Percentiles rank a stretch among this genome's conserved stretches.
Evolutionary conservation across 2,329 filamentous ascomycete genomes (phyloP).

Genomic region (Mycosphaerella arachidis): DNA sequence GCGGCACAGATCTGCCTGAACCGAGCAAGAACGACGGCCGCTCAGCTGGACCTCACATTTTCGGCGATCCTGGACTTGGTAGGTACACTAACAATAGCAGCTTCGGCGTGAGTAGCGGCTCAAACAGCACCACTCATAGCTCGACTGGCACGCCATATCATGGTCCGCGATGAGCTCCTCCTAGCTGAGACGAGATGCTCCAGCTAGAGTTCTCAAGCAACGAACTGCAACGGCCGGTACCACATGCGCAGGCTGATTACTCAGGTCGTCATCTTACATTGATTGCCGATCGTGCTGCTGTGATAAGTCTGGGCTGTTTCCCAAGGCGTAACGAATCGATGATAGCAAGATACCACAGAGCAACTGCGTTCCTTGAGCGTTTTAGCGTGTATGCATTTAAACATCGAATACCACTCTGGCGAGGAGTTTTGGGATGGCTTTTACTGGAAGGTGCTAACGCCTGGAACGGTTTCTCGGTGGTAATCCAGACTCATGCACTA

Average conservation of each 20-base stretch:
- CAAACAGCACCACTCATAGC: constrained; percentile 10
- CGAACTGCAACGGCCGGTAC: neutral
- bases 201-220: neutral
- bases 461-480: neutral
- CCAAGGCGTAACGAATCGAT: neutral
- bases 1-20: constrained; percentile 8
- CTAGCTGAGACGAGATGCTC: neutral
- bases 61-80: constrained; percentile 30
- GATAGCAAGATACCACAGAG: neutral
- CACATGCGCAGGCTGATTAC: neutral
- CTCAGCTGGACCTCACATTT: constrained; percentile 22
- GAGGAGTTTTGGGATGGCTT: neutral
- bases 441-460: neutral
- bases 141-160: constrained; percentile 11
- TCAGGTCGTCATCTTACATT: neutral
- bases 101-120: constrained; percentile 8
- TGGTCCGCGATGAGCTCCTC: neutral
- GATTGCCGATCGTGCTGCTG: neutral
- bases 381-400: neutral
- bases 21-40: constrained; percentile 3
- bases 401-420: neutral
- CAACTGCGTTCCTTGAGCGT: neutral
- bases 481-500: neutral
- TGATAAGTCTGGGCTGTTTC: neutral
- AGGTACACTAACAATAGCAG: constrained; percentile 17